Percentiles rank a stretch among this genome's conserved stretches.
Evolutionary conservation across 495 filamentous ascomycete species (phyloP).

Genomic region (Penicillium verhagenii): DNA sequence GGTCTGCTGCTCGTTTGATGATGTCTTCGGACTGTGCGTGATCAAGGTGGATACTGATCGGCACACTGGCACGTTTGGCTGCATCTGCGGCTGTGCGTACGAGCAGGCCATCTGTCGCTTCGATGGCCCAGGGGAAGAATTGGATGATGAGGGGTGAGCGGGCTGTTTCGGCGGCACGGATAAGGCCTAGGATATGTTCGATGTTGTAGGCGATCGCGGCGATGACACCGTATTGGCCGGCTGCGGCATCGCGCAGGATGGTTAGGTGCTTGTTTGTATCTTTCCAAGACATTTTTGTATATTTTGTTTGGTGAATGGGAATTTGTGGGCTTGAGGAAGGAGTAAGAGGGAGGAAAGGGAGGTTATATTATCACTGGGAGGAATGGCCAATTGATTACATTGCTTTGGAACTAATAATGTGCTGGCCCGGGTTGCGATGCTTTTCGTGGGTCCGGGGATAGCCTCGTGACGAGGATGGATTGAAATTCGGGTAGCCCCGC

Average conservation of each 20-base stretch:
- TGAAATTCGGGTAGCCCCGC: too few species aligned
- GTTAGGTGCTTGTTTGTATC: slow-evolving; percentile 53
- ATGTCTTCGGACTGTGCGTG: slow-evolving; percentile 63
- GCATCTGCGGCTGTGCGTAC: slow-evolving; percentile 57
- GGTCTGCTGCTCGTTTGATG: slow-evolving; percentile 56
- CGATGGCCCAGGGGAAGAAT: slow-evolving; percentile 72
- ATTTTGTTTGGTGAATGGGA: too few species aligned
- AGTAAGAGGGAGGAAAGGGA: too few species aligned
- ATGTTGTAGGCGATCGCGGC: slow-evolving; percentile 71
- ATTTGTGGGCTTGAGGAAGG: too few species aligned
- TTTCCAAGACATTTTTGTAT: too few species aligned
- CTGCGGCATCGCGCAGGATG: slow-evolving; percentile 60
- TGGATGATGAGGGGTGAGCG: slow-evolving; percentile 68
- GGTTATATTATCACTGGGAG: too few species aligned
- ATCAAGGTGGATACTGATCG: slow-evolving; percentile 66
- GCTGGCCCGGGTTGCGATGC: too few species aligned
- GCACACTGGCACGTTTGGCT: slow-evolving; percentile 56
- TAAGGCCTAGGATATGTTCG: slow-evolving; percentile 67
- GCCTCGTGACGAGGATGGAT: too few species aligned
- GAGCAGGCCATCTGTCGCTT: slow-evolving; percentile 55
- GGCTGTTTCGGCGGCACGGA: slow-evolving; percentile 65
- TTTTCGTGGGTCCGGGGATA: too few species aligned
- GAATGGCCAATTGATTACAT: too few species aligned
- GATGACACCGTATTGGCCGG: slow-evolving; percentile 61
- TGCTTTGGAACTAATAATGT: too few species aligned